Conservation (phyloP, 228 moss, liverwort and hornwort genomes). For the Sphagnum fallax region DNA sequence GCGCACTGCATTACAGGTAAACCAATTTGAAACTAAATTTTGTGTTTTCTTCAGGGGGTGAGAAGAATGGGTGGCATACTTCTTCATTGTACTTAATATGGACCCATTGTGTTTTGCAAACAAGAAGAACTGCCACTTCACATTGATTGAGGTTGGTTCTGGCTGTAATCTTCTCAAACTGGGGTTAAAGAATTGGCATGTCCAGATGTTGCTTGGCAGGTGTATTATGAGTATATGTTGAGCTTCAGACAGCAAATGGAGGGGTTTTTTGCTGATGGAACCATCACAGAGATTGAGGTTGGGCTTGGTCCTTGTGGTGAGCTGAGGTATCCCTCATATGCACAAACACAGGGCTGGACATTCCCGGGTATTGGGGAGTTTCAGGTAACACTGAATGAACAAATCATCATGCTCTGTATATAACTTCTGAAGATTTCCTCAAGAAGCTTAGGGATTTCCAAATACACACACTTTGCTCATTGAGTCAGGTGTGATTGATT, state of each 20-base stretch:
- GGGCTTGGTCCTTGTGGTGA: conserved; percentile 91
- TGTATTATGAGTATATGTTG: conserved; percentile 73
- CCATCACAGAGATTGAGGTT: conserved; percentile 71
- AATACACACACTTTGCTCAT: too few species aligned
- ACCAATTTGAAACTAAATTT: background rate
- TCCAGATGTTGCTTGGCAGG: conserved; percentile 22
- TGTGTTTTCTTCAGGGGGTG: too few species aligned
- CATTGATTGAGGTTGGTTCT: too few species aligned
- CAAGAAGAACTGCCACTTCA: too few species aligned
- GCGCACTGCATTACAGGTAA: conserved; percentile 70
- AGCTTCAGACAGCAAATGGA: conserved; percentile 59
- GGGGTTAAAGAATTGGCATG: too few species aligned
- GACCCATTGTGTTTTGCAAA: too few species aligned
- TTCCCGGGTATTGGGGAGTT: conserved; percentile 87
- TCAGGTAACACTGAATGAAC: conserved; percentile 32
- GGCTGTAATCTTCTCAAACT: too few species aligned
- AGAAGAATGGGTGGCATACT: too few species aligned
- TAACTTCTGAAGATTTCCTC: too few species aligned
- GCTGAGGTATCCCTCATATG: conserved; percentile 80
- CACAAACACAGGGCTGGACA: conserved; percentile 77
- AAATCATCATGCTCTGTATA: background rate
- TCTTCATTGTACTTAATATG: too few species aligned
- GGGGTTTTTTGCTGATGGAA: conserved; percentile 64
- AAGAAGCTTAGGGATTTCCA: too few species aligned
- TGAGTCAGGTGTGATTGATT: too few species aligned